Conservation (phyloP, 2,329 filamentous ascomycete genomes). For the Alternaria ventricosa region DNA sequence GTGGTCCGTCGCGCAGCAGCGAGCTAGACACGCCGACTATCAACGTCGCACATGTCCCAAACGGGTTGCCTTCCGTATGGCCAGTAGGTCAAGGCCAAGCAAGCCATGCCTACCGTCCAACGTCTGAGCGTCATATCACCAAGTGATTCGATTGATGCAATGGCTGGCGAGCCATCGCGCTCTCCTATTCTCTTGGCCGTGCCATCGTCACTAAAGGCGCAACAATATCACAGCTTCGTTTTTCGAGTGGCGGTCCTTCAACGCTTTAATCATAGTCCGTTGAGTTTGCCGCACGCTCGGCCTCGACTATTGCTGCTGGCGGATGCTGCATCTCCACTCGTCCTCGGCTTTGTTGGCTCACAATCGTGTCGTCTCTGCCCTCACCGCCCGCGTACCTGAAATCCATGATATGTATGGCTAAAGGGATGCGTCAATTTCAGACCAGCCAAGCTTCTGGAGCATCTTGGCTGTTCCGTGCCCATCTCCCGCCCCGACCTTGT, state of each 20-base stretch:
- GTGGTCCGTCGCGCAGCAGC: constrained; percentile 2
- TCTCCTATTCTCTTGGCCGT: constrained; percentile 15
- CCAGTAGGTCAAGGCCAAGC: constrained; percentile 26
- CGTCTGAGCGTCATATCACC: constrained; percentile 24
- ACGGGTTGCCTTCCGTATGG: constrained; percentile 13
- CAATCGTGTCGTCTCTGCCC: background rate
- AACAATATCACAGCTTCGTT: constrained; percentile 11
- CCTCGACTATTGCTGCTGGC: constrained; percentile 11
- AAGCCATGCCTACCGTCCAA: constrained; percentile 6
- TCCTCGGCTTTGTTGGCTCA: constrained; percentile 3
- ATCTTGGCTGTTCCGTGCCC: constrained; percentile 19
- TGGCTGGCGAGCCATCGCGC: background rate
- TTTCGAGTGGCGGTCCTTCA: constrained; percentile 7
- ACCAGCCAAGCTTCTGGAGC: constrained; percentile 10
- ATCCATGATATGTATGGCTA: constrained; percentile 4
- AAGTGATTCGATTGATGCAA: background rate
- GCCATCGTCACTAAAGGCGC: constrained; percentile 1
- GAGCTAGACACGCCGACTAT: background rate
- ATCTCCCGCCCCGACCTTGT: constrained; percentile 2
- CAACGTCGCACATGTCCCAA: constrained; percentile 9
- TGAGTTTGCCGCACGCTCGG: constrained; percentile 14
- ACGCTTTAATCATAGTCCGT: background rate
- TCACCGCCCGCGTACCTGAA: constrained; percentile 13
- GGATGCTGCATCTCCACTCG: constrained; percentile 3
- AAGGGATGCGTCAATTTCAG: constrained; percentile 15